These are phyloP conservation scores for Schizochytrium sp. DNA, from an alignment of 108 stramenopile species.

Conservation along the genomic window DNA sequence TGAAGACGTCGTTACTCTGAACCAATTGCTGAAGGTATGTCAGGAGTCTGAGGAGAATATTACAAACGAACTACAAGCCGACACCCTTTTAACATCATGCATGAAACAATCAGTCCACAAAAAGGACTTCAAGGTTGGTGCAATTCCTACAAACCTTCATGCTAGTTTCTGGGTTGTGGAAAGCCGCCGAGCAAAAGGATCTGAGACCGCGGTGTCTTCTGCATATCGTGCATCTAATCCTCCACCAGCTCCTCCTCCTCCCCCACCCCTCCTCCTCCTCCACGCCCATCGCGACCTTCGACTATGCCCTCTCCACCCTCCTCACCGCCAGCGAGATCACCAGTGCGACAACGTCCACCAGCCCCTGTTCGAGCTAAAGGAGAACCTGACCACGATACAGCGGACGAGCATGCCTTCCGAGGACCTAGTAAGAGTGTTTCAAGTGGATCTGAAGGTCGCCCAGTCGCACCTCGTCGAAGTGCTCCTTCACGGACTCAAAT, in stretches of 20 bases:
- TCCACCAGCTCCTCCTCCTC: neutral
- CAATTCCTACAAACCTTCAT: constrained; percentile 31
- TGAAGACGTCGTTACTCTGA: constrained; percentile 8
- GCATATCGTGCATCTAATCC: neutral
- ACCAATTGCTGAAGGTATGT: neutral
- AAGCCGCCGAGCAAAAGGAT: neutral
- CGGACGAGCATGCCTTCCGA: too few relatives aligned
- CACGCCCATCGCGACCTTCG: neutral
- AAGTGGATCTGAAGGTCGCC: too few relatives aligned
- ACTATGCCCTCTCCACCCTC: neutral
- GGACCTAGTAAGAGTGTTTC: too few relatives aligned
- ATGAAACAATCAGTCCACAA: constrained; percentile 1
- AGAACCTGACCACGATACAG: too few relatives aligned
- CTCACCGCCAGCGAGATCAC: neutral
- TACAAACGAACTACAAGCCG: neutral
- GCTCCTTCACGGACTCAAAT: too few relatives aligned
- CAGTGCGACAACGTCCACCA: neutral
- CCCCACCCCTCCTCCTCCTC: neutral
- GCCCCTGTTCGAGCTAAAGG: neutral
- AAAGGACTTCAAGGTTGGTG: constrained; percentile 42
- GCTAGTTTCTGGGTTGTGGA: constrained; percentile 20
- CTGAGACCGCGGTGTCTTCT: neutral
- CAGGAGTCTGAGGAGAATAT: constrained; percentile 15
- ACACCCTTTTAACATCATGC: neutral
- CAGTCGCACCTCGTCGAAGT: too few relatives aligned